Percentiles rank a stretch among this genome's conserved stretches.
Evolutionary conservation across 2,329 filamentous ascomycete genomes (phyloP).

Genomic region (Aspergillus udagawae): DNA sequence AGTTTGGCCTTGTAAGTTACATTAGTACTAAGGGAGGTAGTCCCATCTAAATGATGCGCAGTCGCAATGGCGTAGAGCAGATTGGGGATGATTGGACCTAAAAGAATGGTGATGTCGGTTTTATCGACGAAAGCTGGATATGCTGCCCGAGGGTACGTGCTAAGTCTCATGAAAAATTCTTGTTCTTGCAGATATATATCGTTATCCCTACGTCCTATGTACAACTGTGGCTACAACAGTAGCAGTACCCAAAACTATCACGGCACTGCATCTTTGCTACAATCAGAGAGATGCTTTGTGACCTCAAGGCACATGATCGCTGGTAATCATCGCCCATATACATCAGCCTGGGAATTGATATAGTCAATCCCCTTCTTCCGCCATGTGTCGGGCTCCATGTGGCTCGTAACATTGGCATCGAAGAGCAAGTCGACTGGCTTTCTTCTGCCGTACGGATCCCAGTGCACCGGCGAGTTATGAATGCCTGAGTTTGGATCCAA

Average conservation of each 20-base stretch:
- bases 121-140: not conserved
- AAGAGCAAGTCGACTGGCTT: conserved; percentile 49
- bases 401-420: conserved; percentile 44
- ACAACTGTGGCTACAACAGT: not conserved
- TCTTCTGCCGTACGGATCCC: conserved; percentile 43
- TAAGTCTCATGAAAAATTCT: not conserved
- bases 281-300: not conserved
- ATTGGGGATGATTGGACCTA: not conserved
- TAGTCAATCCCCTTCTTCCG: conserved; percentile 33
- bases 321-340: conserved; percentile 19
- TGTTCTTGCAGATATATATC: not conserved
- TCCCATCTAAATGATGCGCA: too few species aligned
- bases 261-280: not conserved
- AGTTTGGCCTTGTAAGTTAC: too few species aligned
- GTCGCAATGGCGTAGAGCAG: too few species aligned
- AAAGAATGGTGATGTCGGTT: not conserved
- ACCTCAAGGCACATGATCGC: not conserved
- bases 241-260: not conserved
- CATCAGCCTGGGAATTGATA: conserved; percentile 24
- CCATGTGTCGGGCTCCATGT: conserved; percentile 46
- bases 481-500: conserved; percentile 42
- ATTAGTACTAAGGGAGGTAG: too few species aligned
- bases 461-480: conserved; percentile 26
- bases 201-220: not conserved
- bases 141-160: not conserved